Percentiles rank a stretch among this genome's conserved stretches.
phyloP scores from a whole-genome alignment of 176 grass and related monocot genomes.

The Aechmea fasciata region DNA sequence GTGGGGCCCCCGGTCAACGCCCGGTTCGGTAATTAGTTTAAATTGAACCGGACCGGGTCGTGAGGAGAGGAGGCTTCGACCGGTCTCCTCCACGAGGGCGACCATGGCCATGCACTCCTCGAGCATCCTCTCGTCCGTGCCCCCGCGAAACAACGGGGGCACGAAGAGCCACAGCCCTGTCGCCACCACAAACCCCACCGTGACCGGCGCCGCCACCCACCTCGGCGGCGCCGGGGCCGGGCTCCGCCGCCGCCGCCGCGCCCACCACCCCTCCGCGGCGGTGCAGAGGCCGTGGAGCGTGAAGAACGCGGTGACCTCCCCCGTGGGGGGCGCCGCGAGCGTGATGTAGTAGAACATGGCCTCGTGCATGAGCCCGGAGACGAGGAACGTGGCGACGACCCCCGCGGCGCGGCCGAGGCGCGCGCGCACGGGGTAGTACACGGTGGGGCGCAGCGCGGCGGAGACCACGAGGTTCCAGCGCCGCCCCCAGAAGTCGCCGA shows the following conservation, averaged over 20 bases:
- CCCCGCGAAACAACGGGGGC: slow-evolving; percentile 30
- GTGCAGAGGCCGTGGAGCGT: slow-evolving; percentile 45
- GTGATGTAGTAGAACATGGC: slow-evolving; percentile 50
- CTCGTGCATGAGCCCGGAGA: slow-evolving; percentile 81
- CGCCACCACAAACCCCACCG: slow-evolving; percentile 38
- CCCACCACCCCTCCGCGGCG: slow-evolving; percentile 31
- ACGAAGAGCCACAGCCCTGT: slow-evolving; percentile 45
- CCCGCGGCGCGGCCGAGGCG: slow-evolving; percentile 21
- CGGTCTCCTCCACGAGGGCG: slow-evolving; percentile 21
- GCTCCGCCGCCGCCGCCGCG: background rate
- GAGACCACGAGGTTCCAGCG: slow-evolving; percentile 68
- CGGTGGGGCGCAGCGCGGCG: slow-evolving; percentile 41
- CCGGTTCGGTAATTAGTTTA: background rate
- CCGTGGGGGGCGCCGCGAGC: slow-evolving; percentile 10
- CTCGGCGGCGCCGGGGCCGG: slow-evolving; percentile 19
- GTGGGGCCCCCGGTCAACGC: too few species aligned
- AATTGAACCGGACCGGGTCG: background rate
- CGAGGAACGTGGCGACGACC: slow-evolving; percentile 37
- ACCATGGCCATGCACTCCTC: slow-evolving; percentile 31
- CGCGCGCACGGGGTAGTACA: slow-evolving; percentile 35
- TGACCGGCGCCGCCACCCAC: slow-evolving; percentile 20
- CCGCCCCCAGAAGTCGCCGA: slow-evolving; percentile 48
- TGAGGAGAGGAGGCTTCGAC: background rate
- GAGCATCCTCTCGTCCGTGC: slow-evolving; percentile 33
- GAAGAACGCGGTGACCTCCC: slow-evolving; percentile 48